Conservation (phyloP, 345 rosid species). For the Lepidium sativum region DNA sequence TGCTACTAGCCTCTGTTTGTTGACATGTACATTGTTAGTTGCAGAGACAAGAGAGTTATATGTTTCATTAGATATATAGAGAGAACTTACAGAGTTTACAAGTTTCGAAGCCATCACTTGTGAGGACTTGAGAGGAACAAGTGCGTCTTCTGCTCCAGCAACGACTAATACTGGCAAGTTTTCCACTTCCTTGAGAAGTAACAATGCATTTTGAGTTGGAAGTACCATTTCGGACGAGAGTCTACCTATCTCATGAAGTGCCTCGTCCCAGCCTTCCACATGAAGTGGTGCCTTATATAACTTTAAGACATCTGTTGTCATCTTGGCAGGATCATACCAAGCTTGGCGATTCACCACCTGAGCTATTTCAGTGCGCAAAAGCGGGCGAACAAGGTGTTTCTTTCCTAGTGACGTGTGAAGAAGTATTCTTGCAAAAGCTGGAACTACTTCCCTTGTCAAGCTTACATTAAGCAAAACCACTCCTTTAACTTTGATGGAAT, state of each 20-base stretch:
- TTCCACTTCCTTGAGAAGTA: conserved; percentile 58
- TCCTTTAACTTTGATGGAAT: conserved; percentile 58
- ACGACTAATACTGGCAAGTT: conserved; percentile 67
- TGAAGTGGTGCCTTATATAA: conserved; percentile 85
- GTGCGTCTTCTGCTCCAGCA: conserved; percentile 83
- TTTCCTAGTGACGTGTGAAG: conserved; percentile 82
- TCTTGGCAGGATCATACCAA: conserved; percentile 83
- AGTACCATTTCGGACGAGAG: conserved; percentile 77
- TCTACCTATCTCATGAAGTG: conserved; percentile 85
- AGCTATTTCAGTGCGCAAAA: conserved; percentile 79
- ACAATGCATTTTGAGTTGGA: conserved; percentile 43
- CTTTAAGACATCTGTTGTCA: conserved; percentile 73
- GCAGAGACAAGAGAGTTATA: background rate
- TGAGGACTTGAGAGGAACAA: conserved; percentile 70
- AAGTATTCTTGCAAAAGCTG: conserved; percentile 84
- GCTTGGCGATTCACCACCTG: conserved; percentile 92
- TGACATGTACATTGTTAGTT: background rate
- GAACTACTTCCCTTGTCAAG: conserved; percentile 88
- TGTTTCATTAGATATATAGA: background rate
- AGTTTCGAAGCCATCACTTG: conserved; percentile 82
- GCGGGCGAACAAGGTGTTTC: conserved; percentile 88
- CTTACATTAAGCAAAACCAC: conserved; percentile 71
- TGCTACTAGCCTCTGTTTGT: conserved; percentile 80
- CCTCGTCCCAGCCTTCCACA: conserved; percentile 96
- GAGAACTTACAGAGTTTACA: conserved; percentile 77